Evolutionary conservation across 2,329 filamentous ascomycete species (phyloP), one percentile per base, ranked within the genome.

Genomic region (Fusarium oxysporum): DNA sequence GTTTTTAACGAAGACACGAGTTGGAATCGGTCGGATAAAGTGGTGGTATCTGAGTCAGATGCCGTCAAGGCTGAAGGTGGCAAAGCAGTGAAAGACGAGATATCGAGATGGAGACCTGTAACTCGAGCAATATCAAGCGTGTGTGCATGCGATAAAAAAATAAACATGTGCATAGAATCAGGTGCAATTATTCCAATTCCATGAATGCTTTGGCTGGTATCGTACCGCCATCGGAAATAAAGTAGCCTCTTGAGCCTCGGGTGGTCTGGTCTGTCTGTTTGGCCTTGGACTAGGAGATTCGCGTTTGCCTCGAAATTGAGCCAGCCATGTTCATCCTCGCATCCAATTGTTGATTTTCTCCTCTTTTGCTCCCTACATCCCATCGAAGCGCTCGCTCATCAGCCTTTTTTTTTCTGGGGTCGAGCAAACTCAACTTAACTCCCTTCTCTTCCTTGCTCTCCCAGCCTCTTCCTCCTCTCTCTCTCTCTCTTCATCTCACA

Each of bases 31-130:
- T 19, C 23, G 48, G 38, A 48, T 19, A 40, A 61, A 54, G 35
- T 23, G 51, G 50, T 64, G 58, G 16, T 63, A 71, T 73, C 70
- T 73, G 70, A 73, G 57, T 73, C 71, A 73, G 71, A 73, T 71
- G 57, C 70, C 17, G 58, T 64, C 62, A 43, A 71, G 57, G 62
- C 67, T 60, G 38, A 30, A 44, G 50, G 71, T 73, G 71, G 70
- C 71, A 73, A 73, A 73, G 62, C 48, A 71, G 54, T 57, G 28
- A 28, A 43, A 45, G 41, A 55, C n/a, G 40, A 68, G 53, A 73
- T 43, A 32, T 64, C 32, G 44, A 50, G 61, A 60, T 19, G 28
- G 25, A 54, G 40, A 32, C 35, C 35, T 54, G 67, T 67, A 73
- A 73, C 71, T 73, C 67, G 45, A 64, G 32, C 45, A 40, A 68